Base-by-base conservation (phyloP, 805 yeast species). In the Candida schatavii region DNA sequence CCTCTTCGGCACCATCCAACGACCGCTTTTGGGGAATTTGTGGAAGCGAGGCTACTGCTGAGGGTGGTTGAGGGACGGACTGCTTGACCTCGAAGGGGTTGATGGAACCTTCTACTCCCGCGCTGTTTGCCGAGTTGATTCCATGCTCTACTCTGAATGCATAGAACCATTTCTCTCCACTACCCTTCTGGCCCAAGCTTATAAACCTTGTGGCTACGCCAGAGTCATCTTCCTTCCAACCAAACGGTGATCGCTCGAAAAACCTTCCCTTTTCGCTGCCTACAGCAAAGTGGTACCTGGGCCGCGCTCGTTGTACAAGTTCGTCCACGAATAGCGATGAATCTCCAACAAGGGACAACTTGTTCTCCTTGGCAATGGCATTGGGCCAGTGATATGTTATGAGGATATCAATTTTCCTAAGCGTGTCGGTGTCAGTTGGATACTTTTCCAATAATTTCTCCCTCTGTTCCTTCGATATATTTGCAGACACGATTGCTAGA, bases 231-330 rank as follows among this genome's bases (percentile, higher is more conserved):
- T 4, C 22, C 15, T 31, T 22, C 88, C 88, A 83, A 39, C 64
- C 48, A 53, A 86, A 81, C 1, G 88, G 81, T 18, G 63, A 55
- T 44, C 77, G 62, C 51, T 85, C 88, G 46, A 68, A 64, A 51
- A 72, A 79, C 30, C 65, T 64, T 0, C 81, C 79, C 1, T 56
- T 37, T 11, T 70, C 68, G 34, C 71, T 59, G 0, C 86, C 86
- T 19, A 70, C 74, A 2, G 79, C 66, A 53, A 87, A 81, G 59
- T 83, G 85, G 54, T 87, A 87, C 43, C 79, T 65, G 2, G 96
- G 95, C 45, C 72, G 69, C 2, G 67, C 40, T 14, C 52, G 44
- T 36, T 61, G 57, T 2, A 78, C 73, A 1, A 81, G 45, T 4
- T 51, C 54, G 55, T 83, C 88, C 3, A 82, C 57, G 7, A 44